Percentiles rank a stretch among this genome's conserved stretches.
These are phyloP conservation scores for Phyllosticta paracitricarpa DNA, from an alignment of 2,329 filamentous ascomycete species.

Conservation along the genomic window DNA sequence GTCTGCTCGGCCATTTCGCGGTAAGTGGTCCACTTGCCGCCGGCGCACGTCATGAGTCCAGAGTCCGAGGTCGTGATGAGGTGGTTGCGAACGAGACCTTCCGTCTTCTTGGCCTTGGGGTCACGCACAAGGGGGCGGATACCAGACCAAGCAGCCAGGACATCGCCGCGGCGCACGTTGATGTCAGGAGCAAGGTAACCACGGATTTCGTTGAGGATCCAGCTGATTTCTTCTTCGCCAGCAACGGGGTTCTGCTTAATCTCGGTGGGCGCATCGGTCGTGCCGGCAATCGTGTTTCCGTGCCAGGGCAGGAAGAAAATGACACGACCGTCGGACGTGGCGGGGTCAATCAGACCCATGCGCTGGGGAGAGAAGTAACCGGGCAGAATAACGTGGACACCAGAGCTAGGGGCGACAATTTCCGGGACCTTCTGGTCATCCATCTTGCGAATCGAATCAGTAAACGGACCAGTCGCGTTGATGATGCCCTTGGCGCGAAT, in stretches of 20 bases:
- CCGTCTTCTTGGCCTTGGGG: constrained; percentile 74
- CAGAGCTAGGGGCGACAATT: constrained; percentile 77
- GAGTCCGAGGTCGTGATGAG: constrained; percentile 70
- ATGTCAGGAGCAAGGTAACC: constrained; percentile 77
- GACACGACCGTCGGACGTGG: constrained; percentile 77
- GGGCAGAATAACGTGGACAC: constrained; percentile 77
- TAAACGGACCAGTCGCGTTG: constrained; percentile 84
- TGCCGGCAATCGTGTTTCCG: constrained; percentile 83
- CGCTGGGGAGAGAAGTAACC: constrained; percentile 77
- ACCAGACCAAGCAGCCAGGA: constrained; percentile 83
- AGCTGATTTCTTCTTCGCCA: constrained; percentile 74
- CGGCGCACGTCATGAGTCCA: constrained; percentile 73
- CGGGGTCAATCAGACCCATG: constrained; percentile 81
- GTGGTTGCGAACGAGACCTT: constrained; percentile 81
- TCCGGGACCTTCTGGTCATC: constrained; percentile 63
- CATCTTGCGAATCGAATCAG: constrained; percentile 75
- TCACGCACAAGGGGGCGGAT: constrained; percentile 80
- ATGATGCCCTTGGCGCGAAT: constrained; percentile 73
- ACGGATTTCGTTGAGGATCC: constrained; percentile 76
- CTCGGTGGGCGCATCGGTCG: constrained; percentile 66
- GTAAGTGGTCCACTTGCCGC: constrained; percentile 90
- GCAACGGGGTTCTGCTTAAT: constrained; percentile 67
- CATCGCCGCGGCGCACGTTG: constrained; percentile 72
- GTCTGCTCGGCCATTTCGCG: constrained; percentile 88
- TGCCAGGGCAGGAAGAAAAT: constrained; percentile 94